A percentile compares a stretch with the other conserved stretches of the same genome.
These are phyloP conservation scores for Tuber brumale DNA, from an alignment of 495 filamentous ascomycete species.

Conservation along the genomic window DNA sequence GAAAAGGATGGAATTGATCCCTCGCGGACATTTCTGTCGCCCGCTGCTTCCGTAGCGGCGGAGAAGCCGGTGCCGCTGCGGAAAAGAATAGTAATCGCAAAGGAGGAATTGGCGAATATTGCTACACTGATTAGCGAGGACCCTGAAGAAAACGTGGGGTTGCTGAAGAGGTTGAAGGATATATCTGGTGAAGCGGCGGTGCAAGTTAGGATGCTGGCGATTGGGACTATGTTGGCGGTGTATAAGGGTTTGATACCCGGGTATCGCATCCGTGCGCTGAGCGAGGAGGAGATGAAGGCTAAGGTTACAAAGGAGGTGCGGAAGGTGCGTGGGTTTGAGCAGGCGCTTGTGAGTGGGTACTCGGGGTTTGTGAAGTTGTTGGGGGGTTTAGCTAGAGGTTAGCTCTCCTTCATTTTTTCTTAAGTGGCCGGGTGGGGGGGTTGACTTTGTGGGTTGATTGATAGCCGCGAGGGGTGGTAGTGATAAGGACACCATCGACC, in stretches of 20 bases:
- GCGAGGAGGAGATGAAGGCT: constrained; percentile 61
- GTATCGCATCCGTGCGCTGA: constrained; percentile 79
- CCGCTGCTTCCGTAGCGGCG: constrained; percentile 20
- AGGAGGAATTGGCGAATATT: constrained; percentile 83
- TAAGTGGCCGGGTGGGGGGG: neutral
- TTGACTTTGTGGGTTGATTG: constrained; percentile 10
- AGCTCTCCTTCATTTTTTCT: constrained; percentile 8
- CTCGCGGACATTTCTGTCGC: neutral
- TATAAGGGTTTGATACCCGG: constrained; percentile 95
- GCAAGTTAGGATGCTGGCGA: constrained; percentile 71
- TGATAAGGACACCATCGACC: constrained; percentile 16
- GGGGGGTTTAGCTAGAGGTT: constrained; percentile 49
- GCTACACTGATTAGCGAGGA: constrained; percentile 80
- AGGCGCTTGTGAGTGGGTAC: constrained; percentile 72
- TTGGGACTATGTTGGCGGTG: constrained; percentile 80
- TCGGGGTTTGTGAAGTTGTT: constrained; percentile 73
- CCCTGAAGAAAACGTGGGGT: constrained; percentile 73
- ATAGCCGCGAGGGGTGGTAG: constrained; percentile 2
- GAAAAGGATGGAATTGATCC: constrained; percentile 43
- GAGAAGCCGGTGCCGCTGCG: constrained; percentile 51
- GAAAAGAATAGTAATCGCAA: constrained; percentile 74
- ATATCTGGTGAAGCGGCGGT: constrained; percentile 63
- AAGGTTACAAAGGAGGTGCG: constrained; percentile 90
- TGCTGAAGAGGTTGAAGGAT: constrained; percentile 68
- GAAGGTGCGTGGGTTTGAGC: constrained; percentile 72